phyloP scores from a whole-genome alignment of 208 protist genomes.

The Trypanosomatidae sp. region DNA sequence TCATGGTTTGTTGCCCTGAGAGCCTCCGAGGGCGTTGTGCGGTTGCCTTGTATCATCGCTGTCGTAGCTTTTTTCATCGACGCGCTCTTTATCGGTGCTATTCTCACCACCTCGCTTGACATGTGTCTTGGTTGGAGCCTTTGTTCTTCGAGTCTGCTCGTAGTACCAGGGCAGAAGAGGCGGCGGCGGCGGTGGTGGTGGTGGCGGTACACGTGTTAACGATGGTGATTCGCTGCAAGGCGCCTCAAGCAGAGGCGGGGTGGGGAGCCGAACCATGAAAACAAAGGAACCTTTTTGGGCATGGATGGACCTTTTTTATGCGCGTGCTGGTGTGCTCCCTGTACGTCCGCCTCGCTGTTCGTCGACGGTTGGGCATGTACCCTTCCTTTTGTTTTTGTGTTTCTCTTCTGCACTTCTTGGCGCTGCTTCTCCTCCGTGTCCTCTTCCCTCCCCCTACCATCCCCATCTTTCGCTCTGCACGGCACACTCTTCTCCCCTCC shows the following conservation, averaged over 20 bases:
- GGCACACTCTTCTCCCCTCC: no score
- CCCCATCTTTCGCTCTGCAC: not conserved
- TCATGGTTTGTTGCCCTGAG: not conserved
- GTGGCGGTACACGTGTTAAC: not conserved
- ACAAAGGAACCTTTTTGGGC: not conserved
- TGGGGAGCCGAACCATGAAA: not conserved
- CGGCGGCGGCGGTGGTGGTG: not conserved
- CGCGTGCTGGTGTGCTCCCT: not conserved
- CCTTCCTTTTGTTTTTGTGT: not conserved
- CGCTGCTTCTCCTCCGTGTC: not conserved
- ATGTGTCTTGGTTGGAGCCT: not conserved
- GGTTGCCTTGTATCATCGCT: not conserved
- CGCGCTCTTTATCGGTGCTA: no score
- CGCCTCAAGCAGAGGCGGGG: not conserved
- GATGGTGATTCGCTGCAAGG: not conserved
- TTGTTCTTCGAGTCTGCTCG: not conserved
- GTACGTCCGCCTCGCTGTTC: not conserved
- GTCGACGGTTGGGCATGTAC: not conserved
- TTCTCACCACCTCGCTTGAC: conserved; percentile 1
- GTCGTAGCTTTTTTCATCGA: not conserved
- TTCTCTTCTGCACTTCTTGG: not conserved
- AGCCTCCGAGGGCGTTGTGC: not conserved
- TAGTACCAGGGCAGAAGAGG: not conserved
- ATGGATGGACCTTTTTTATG: not conserved
- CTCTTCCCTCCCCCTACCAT: not conserved